Evolutionary conservation across 352 stramenopile genomes (phyloP), one percentile per base, ranked within the genome.

Genomic region (Globisporangium spiculum): DNA sequence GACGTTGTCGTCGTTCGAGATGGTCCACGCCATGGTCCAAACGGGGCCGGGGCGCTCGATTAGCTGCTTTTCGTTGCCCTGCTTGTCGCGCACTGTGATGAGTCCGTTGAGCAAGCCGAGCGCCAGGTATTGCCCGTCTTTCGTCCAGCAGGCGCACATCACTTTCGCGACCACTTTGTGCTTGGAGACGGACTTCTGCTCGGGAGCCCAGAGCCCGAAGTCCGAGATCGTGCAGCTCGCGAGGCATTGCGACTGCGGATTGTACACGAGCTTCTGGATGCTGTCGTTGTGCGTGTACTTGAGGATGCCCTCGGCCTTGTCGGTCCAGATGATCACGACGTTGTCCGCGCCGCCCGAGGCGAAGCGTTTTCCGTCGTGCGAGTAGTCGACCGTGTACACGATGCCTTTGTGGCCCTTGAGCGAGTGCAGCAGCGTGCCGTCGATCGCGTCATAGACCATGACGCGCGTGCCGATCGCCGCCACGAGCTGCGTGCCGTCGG

Each of bases 241-340:
- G 30, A 98, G 89, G 67, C 89, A 95, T 44, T 98, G 86, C 4
- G 92, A 97, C 53, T 95, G 85, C 18, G 95, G 93, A 55, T 98
- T 98, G 75, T 98, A 98, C 53, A 79, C 79, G 36, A 98, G 78
- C 48, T 91, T 89, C 71, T 98, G 93, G 63, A 99, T 96, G 20
- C 83, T 91, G 68, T 97, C 92, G 71, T 96, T 97, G 87, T 99
- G 96, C 41, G 89, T 97, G 80, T 98, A 99, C 82, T 98, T 98
- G 68, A 98, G 86, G 57, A 99, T 92, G 12, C 93, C 93, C 65
- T 98, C 90, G 52, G 89, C 94, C 63, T 97, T 98, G 70, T 91
- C 83, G 27, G 88, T 98, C 96, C 96, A 99, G 71, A 99, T 98
- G 66, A 99, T 98, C n/a, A 98, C 94, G 41, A 94, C 92, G 68